phyloP scores from a whole-genome alignment of 257 asterid genomes.

The Cynanchum wilfordii region DNA sequence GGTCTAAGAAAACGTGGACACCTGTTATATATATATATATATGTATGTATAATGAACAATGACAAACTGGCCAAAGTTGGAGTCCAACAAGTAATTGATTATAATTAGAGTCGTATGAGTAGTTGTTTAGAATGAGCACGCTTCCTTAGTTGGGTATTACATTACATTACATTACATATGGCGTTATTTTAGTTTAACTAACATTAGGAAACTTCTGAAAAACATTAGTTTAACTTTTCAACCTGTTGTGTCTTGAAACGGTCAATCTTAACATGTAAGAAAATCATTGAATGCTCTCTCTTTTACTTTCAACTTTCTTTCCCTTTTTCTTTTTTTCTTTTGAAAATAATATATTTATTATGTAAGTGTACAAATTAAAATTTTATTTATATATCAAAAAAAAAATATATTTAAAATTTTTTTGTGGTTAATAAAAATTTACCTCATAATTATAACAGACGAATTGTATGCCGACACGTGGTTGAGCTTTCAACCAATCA shows the following conservation, averaged over 20 bases:
- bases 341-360: too few relatives aligned
- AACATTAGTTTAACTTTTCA: too few relatives aligned
- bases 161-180: too few relatives aligned
- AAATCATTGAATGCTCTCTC: background rate
- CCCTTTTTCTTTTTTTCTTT: too few relatives aligned
- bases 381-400: too few relatives aligned
- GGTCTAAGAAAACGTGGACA: conserved; percentile 5
- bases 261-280: background rate
- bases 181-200: background rate
- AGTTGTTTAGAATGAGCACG: background rate
- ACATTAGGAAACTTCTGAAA: background rate
- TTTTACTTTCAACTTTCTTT: too few relatives aligned
- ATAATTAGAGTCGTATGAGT: background rate
- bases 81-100: conserved; percentile 3
- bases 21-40: background rate
- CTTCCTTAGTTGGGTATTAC: background rate
- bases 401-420: too few relatives aligned
- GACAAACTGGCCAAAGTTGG: conserved; percentile 7
- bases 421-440: too few relatives aligned
- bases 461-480: too few relatives aligned
- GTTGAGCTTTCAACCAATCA: too few relatives aligned
- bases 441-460: too few relatives aligned
- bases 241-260: background rate
- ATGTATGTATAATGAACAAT: background rate
- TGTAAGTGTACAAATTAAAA: too few relatives aligned